Evolutionary conservation across 2,329 filamentous ascomycete genomes (phyloP).

Genomic region (Simplicillium sp.): DNA sequence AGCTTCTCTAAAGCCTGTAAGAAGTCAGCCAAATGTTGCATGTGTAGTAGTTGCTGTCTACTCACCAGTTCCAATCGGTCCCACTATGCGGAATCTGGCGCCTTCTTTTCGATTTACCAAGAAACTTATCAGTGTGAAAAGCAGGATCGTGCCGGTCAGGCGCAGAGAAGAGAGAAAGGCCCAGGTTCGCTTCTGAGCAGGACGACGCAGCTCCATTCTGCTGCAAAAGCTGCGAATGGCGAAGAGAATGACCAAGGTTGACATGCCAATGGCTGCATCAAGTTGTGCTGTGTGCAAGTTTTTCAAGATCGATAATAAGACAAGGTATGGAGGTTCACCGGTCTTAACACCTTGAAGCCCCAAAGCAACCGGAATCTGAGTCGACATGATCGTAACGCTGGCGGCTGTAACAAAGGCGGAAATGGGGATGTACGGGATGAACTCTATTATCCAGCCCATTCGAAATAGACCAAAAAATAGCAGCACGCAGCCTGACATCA

Average conservation of each 20-base stretch:
- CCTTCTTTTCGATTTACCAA: constrained; percentile 50
- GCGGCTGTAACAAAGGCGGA: constrained; percentile 41
- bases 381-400: constrained; percentile 39
- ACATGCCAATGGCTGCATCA: constrained; percentile 65
- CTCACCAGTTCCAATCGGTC: constrained; percentile 52
- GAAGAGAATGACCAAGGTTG: constrained; percentile 57
- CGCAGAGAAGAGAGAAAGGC: constrained; percentile 68
- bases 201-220: constrained; percentile 49
- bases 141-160: constrained; percentile 64
- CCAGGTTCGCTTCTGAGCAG: constrained; percentile 52
- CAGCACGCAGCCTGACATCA: constrained; percentile 34
- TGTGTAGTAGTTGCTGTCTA: background rate
- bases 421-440: constrained; percentile 40
- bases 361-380: constrained; percentile 33
- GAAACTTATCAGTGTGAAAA: constrained; percentile 67
- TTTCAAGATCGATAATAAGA: constrained; percentile 33
- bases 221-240: constrained; percentile 51
- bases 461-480: constrained; percentile 34
- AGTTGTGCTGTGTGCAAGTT: constrained; percentile 35
- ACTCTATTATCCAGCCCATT: constrained; percentile 41
- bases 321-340: constrained; percentile 31
- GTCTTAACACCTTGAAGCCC: constrained; percentile 35
- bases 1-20: constrained; percentile 52
- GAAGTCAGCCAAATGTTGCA: constrained; percentile 6
- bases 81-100: constrained; percentile 53